Evolutionary conservation across 2,329 filamentous ascomycete species (phyloP), one percentile per base, ranked within the genome.

Genomic region (Ramichloridium luteum): DNA sequence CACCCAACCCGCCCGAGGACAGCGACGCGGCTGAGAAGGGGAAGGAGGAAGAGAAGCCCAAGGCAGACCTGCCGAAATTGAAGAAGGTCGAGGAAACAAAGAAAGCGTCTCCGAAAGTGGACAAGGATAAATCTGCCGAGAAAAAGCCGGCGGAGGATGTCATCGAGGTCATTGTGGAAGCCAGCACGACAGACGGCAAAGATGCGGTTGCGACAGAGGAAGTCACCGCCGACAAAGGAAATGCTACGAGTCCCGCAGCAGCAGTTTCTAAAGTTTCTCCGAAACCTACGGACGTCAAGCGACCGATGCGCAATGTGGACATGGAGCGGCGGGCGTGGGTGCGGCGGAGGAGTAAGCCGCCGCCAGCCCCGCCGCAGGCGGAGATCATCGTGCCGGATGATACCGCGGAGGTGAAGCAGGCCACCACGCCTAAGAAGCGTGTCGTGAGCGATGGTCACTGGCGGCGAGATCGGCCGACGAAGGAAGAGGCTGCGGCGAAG

Each of bases 381-480:
- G 55, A 59, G 35, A 47, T 63, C 27, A 23, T 8, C 20, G 56
- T 61, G 32, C 58, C 58, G 35, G n/a, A 8, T 23, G 20, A 23
- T n/a, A 55, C 63, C 30, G 53, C 57, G 9, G 63, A 67, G 6
- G 55, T 55, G 38, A 62, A 51, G 51, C 62, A 58, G 46, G 66
- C 58, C 51, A 74, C 65, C 30, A 73, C 82, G 27, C 88, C 88
- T 11, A 85, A 83, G 60, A 94, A 93, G 66, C 74, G 86, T 41
- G 83, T 96, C 32, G 74, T 94, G 39, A 94, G 86, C 54, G 88
- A 96, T 59, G 80, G 81, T 33, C 82, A 93, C 59, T 96, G 88
- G 81, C 45, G 52, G 15, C 49, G 48, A 32, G 53, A 57, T 34
- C 44, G 46, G 11, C 10, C 34, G 13, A 13, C 16, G 3, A 38